Conservation (phyloP, 495 filamentous ascomycete genomes). For the Xylaria acuta region DNA sequence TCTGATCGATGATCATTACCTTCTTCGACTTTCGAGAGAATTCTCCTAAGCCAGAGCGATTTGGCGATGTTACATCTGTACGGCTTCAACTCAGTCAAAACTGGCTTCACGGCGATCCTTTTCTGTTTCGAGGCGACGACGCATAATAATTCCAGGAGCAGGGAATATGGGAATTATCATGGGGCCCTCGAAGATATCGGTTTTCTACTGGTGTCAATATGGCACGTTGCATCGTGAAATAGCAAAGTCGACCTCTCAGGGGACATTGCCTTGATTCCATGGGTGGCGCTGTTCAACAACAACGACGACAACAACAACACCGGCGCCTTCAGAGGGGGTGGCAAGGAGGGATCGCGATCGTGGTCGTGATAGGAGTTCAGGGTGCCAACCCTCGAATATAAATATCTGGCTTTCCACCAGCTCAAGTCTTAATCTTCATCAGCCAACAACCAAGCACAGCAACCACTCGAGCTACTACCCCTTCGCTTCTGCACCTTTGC, state of each 20-base stretch:
- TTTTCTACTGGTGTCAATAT: not conserved
- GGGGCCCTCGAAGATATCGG: not conserved
- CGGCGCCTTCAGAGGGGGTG: not conserved
- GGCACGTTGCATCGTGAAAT: conserved; percentile 22
- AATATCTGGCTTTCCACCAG: conserved; percentile 26
- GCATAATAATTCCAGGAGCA: not conserved
- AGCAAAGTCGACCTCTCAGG: not conserved
- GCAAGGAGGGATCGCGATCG: not conserved
- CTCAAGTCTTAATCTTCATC: conserved; percentile 29
- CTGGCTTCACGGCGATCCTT: conserved; percentile 18
- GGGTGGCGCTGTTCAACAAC: conserved; percentile 10
- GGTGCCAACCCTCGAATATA: conserved; percentile 31
- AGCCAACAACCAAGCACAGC: conserved; percentile 20
- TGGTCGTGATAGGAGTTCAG: not conserved
- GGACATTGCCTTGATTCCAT: conserved; percentile 12
- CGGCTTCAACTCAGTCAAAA: conserved; percentile 9
- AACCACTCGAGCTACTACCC: conserved; percentile 28
- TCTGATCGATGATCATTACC: conserved; percentile 20
- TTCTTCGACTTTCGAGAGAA: not conserved
- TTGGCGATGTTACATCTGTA: not conserved
- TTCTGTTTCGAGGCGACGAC: conserved; percentile 1
- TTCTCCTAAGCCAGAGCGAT: not conserved
- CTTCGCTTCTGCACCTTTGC: conserved; percentile 32
- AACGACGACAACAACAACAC: not conserved
- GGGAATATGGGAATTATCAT: not conserved